A percentile compares a stretch with the other conserved stretches of the same genome.
Evolutionary conservation across 1,284 basidiomycete species (phyloP).

Genomic region (Sporisorium sorghi): DNA sequence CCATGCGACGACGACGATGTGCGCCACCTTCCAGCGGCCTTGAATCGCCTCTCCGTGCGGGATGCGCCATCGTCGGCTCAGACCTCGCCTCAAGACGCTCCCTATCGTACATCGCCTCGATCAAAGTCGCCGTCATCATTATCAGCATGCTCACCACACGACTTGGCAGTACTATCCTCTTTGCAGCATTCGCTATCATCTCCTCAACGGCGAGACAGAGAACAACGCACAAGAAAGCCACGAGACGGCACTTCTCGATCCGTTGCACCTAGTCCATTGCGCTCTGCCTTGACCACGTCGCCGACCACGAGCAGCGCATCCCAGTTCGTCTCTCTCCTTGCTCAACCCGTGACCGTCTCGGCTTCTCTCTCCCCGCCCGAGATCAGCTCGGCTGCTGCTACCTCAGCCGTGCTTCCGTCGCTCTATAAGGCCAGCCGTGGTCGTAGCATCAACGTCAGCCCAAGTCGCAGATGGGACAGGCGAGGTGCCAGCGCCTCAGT

Average conservation of each 20-base stretch:
- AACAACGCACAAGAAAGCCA: slow-evolving; percentile 15
- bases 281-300: slow-evolving; percentile 16
- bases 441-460: slow-evolving; percentile 52
- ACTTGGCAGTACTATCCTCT: too few relatives aligned
- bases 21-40: not conserved
- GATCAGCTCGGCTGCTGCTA: slow-evolving; percentile 20
- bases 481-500: slow-evolving; percentile 52
- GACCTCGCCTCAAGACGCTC: not conserved
- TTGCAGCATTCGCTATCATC: not conserved
- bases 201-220: not conserved
- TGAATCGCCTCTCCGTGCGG: slow-evolving; percentile 7
- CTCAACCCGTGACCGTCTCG: slow-evolving; percentile 29
- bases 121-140: not conserved
- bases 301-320: slow-evolving; percentile 34
- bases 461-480: slow-evolving; percentile 54
- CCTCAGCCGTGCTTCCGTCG: slow-evolving; percentile 37
- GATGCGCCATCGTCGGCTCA: not conserved
- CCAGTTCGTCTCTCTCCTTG: slow-evolving; percentile 35
- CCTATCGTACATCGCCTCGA: not conserved
- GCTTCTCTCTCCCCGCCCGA: slow-evolving; percentile 39
- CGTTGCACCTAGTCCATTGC: slow-evolving; percentile 28
- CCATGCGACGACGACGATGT: slow-evolving; percentile 2
- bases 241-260: slow-evolving; percentile 25
- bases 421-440: slow-evolving; percentile 52
- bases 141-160: too few relatives aligned